phyloP scores from a whole-genome alignment of 75 land plant species.

The Isoetes taiwanensis region DNA sequence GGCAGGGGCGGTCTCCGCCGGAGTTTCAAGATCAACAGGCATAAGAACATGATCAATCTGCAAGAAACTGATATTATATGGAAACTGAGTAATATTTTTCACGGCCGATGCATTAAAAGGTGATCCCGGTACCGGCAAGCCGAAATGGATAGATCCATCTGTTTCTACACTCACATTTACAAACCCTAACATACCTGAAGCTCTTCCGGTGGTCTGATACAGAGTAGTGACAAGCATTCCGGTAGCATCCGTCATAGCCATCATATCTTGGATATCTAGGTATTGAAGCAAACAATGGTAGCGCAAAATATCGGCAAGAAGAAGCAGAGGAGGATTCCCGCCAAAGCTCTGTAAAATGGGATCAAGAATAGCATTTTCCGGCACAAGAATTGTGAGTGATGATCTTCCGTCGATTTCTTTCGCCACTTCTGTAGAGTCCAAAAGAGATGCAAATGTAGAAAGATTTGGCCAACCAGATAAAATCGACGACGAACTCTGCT shows the following conservation, averaged over 20 bases:
- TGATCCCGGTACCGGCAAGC: too few species aligned
- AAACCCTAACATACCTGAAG: slow-evolving; percentile 34
- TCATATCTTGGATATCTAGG: slow-evolving; percentile 36
- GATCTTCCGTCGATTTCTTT: slow-evolving; percentile 44
- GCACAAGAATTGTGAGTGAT: slow-evolving; percentile 58
- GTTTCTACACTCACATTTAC: slow-evolving; percentile 29
- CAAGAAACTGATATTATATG: slow-evolving; percentile 44
- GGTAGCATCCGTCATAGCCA: slow-evolving; percentile 37
- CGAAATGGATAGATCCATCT: too few species aligned
- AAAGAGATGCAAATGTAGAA: slow-evolving; percentile 27
- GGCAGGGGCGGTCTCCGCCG: slow-evolving; percentile 4
- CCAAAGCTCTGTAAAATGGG: too few species aligned
- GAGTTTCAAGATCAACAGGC: slow-evolving; percentile 22
- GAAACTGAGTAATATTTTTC: slow-evolving; percentile 23
- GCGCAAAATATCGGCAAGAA: slow-evolving; percentile 29
- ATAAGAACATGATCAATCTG: slow-evolving; percentile 26
- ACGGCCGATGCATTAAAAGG: too few species aligned
- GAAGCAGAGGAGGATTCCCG: too few species aligned
- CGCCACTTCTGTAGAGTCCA: slow-evolving; percentile 50
- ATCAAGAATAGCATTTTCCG: slow-evolving; percentile 28
- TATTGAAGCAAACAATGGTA: slow-evolving; percentile 59
- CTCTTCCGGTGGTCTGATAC: slow-evolving; percentile 46
- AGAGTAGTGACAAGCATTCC: slow-evolving; percentile 36
- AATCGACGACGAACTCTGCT: too few species aligned
- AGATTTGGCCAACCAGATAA: too few species aligned